Evolutionary conservation across 164 flowering plant genomes (phyloP).

Genomic region (Annona cherimola): DNA sequence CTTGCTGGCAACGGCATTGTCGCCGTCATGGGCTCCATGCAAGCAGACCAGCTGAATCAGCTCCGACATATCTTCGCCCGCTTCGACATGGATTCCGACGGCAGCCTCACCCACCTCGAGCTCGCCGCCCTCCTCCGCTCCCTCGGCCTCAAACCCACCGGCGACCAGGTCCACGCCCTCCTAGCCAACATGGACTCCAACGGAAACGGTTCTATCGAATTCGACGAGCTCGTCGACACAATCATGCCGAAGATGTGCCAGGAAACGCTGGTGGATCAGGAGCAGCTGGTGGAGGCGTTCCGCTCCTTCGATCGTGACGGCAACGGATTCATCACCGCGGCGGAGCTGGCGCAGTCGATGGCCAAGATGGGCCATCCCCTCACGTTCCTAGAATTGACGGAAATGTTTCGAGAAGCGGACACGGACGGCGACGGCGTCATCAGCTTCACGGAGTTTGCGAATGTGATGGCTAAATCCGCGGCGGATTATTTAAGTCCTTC

Average conservation of each 20-base stretch:
- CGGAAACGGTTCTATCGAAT: conserved; percentile 68
- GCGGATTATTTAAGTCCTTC: conserved; percentile 26
- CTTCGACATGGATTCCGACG: conserved; percentile 87
- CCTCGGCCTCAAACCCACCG: conserved; percentile 70
- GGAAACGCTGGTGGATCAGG: conserved; percentile 48
- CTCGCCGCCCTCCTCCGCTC: conserved; percentile 85
- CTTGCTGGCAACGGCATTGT: background rate
- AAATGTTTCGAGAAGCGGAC: conserved; percentile 78
- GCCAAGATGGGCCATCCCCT: conserved; percentile 86
- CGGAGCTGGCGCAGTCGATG: conserved; percentile 85
- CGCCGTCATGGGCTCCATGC: conserved; percentile 19
- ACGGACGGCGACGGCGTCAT: conserved; percentile 74
- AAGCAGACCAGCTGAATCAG: conserved; percentile 53
- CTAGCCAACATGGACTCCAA: conserved; percentile 59
- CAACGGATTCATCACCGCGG: conserved; percentile 76
- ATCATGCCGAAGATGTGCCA: conserved; percentile 51
- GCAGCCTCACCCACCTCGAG: conserved; percentile 86
- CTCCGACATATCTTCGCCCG: conserved; percentile 67
- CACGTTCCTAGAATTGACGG: conserved; percentile 56
- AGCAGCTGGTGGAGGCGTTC: conserved; percentile 63
- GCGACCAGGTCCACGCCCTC: conserved; percentile 59
- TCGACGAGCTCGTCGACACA: conserved; percentile 57
- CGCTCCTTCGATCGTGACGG: conserved; percentile 72
- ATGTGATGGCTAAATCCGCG: conserved; percentile 66
- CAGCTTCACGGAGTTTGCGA: conserved; percentile 63